Evolutionary conservation across 768 basidiomycete species (phyloP), one percentile per base, ranked within the genome.

Genomic region (Flagelloscypha sp.): DNA sequence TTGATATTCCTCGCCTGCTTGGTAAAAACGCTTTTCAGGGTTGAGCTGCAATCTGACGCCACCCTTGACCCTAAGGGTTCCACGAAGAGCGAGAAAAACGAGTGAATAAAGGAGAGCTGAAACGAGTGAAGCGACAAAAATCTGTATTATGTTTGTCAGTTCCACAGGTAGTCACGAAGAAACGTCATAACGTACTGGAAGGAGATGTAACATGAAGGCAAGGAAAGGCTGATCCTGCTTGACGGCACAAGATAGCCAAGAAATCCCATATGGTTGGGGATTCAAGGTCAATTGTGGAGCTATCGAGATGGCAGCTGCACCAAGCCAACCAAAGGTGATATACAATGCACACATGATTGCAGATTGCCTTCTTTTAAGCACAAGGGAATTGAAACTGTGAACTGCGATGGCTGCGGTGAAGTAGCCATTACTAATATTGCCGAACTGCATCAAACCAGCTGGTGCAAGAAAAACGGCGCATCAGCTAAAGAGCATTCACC

Each of bases 311-410:
- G 66, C 37, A 6, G 62, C 42, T 9, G 79, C 59, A 18, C 61
- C 43, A 6, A 54, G 43, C 82, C 83, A 84, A 30, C 83, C 82
- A 27, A 70, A 27, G 9, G 47, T 33, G 15, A 74, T 66, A 7
- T 59, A 53, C 3, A 53, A 50, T 2, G 56, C 50, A 40, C 67
- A 74, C 20, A 73, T 56, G 53, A 73, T 61, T 10, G 54, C 48
- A 6, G 74, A 68, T 41, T 75, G 73, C 23, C 68, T 68, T 41
- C 62, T 61, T 28, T 64, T 66, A 36, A 85, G 57, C 10, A 79
- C 74, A 24, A 85, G 61, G 11, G 80, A 74, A 43, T 63, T 70
- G 61, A 84, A 80, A 0, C 76, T 74, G 52, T 86, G 83, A 7
- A 82, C 46, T 1, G 76, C 76, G 44, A 82, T 77, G 5, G 67